Percentiles rank a stretch among this genome's conserved stretches.
These are phyloP conservation scores for Mycena citricolor DNA, from an alignment of 1,284 basidiomycete genomes.

Conservation along the genomic window DNA sequence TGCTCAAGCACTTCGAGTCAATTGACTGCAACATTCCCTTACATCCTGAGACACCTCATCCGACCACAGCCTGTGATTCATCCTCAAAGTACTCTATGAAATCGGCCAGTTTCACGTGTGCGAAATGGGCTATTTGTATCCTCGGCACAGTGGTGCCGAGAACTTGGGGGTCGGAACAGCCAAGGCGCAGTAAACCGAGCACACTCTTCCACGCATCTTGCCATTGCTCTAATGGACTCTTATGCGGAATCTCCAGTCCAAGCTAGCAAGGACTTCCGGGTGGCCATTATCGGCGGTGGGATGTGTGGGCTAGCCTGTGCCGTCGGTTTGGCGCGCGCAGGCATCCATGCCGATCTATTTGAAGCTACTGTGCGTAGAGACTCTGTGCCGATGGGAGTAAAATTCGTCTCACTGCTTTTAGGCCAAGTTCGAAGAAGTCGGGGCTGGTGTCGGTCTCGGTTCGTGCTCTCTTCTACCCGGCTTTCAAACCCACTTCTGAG, in stretches of 20 bases:
- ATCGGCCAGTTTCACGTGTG: too few relatives aligned
- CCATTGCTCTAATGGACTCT: too few relatives aligned
- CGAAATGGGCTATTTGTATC: too few relatives aligned
- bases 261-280: constrained; percentile 40
- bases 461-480: constrained; percentile 10
- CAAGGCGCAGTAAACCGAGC: too few relatives aligned
- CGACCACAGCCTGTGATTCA: too few relatives aligned
- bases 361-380: constrained; percentile 43
- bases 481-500: not conserved
- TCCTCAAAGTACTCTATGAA: too few relatives aligned
- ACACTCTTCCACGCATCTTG: too few relatives aligned
- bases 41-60: too few relatives aligned
- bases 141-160: too few relatives aligned
- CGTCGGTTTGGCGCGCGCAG: constrained; percentile 41
- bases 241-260: not conserved
- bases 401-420: constrained; percentile 20
- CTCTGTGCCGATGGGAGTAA: not conserved
- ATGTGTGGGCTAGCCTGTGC: constrained; percentile 52
- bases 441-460: constrained; percentile 56
- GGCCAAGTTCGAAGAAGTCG: constrained; percentile 49
- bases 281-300: constrained; percentile 55
- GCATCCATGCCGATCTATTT: constrained; percentile 48
- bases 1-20: too few relatives aligned
- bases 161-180: too few relatives aligned
- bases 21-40: too few relatives aligned